Percentiles rank a stretch among this genome's conserved stretches.
These are phyloP conservation scores for Magnaporthiopsis poae DNA, from an alignment of 2,329 filamentous ascomycete genomes.

Conservation along the genomic window DNA sequence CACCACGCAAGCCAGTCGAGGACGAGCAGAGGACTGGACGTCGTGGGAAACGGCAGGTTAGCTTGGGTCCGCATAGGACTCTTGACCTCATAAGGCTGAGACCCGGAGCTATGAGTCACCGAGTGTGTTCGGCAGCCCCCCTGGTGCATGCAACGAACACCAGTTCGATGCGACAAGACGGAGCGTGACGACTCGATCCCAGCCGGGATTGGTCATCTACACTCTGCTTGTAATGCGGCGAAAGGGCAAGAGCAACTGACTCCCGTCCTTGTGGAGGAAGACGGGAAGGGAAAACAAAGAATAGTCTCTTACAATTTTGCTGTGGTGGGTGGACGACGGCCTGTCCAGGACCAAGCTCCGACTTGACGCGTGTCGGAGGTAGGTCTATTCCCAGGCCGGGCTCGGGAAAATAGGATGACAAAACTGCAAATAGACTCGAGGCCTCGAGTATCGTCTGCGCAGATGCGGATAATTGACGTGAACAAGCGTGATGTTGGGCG, in stretches of 20 bases:
- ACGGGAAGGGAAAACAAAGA: background rate
- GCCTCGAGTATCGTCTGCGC: background rate
- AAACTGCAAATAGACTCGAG: background rate
- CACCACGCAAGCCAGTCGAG: conserved; percentile 4
- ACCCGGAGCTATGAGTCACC: conserved; percentile 1
- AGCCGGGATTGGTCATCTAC: background rate
- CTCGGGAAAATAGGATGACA: background rate
- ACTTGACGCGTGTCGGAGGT: background rate
- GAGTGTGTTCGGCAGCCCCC: background rate
- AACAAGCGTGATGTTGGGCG: background rate
- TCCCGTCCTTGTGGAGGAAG: background rate
- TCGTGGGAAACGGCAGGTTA: background rate
- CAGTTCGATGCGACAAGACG: background rate
- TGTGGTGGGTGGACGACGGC: background rate
- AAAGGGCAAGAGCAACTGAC: background rate
- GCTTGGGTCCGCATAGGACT: background rate
- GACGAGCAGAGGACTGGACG: background rate
- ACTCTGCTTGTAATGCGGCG: background rate
- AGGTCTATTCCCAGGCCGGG: background rate
- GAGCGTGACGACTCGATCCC: background rate
- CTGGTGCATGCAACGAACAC: background rate
- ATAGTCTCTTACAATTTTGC: background rate
- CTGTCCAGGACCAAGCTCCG: background rate
- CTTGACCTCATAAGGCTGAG: conserved; percentile 3
- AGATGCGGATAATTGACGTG: background rate